A percentile compares a stretch with the other conserved stretches of the same genome.
Conservation (phyloP, 2,329 filamentous ascomycete species). For the Monosporascus ibericus region DNA sequence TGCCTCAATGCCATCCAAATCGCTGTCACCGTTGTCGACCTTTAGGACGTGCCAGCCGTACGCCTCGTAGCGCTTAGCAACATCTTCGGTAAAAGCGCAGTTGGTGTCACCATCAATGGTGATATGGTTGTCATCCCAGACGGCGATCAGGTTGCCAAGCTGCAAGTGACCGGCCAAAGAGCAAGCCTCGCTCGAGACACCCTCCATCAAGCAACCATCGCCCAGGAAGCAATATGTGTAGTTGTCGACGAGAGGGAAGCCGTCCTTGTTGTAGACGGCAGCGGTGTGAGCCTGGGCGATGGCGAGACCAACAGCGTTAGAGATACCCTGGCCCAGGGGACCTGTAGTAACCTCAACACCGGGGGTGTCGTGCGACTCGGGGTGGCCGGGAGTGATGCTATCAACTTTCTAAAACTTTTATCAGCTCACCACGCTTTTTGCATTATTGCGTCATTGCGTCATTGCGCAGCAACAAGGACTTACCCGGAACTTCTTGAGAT, state of each 20-base stretch:
- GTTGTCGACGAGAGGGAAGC: constrained; percentile 88
- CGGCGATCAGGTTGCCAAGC: constrained; percentile 92
- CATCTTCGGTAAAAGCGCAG: constrained; percentile 94
- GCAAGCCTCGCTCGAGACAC: constrained; percentile 86
- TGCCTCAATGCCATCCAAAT: constrained; percentile 80
- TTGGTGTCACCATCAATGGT: constrained; percentile 93
- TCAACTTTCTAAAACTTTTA: constrained; percentile 39
- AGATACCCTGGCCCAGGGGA: constrained; percentile 93
- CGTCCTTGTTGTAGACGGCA: constrained; percentile 93
- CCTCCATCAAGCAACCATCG: constrained; percentile 98
- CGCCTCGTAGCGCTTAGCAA: constrained; percentile 86
- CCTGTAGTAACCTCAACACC: constrained; percentile 98
- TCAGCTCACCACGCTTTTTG: constrained; percentile 1
- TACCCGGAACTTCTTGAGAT: constrained; percentile 95
- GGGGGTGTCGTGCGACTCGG: constrained; percentile 92
- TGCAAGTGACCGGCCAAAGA: constrained; percentile 93
- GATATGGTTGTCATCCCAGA: constrained; percentile 99
- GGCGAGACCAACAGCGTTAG: constrained; percentile 95
- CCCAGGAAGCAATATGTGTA: constrained; percentile 96
- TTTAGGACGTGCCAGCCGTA: constrained; percentile 92
- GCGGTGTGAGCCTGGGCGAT: constrained; percentile 91
- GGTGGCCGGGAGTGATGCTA: constrained; percentile 88
- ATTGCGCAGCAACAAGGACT: constrained; percentile 27
- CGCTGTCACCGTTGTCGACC: constrained; percentile 82
- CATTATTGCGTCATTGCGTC: too few relatives aligned